A percentile compares a stretch with the other conserved stretches of the same genome.
Conservation (phyloP, 2,329 filamentous ascomycete genomes). For the Akanthomyces muscarius region DNA sequence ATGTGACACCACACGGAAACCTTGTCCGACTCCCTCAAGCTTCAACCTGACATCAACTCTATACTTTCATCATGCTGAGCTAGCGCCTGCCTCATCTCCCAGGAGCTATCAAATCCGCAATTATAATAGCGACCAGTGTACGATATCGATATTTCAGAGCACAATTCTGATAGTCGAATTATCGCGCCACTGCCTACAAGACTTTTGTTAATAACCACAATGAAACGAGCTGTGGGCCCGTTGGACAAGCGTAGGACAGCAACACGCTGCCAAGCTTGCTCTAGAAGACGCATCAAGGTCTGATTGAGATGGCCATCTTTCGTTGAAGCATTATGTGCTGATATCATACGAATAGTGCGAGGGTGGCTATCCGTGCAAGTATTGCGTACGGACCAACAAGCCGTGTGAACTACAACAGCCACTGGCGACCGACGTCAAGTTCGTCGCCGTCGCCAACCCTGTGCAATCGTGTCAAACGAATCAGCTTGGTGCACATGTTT, state of each 20-base stretch:
- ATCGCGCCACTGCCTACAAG: too few species aligned
- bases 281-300: background rate
- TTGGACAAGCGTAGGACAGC: constrained; percentile 26
- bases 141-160: too few species aligned
- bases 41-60: too few species aligned
- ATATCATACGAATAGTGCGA: constrained; percentile 22
- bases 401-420: constrained; percentile 20
- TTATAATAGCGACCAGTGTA: too few species aligned
- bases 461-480: background rate
- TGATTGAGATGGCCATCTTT: background rate
- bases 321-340: background rate
- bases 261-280: background rate
- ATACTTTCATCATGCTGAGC: too few species aligned
- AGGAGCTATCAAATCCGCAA: too few species aligned
- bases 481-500: background rate
- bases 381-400: constrained; percentile 26
- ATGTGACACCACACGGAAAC: too few species aligned
- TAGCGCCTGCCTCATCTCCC: too few species aligned
- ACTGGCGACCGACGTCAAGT: background rate
- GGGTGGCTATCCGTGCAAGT: constrained; percentile 23
- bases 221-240: constrained; percentile 23
- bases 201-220: background rate
- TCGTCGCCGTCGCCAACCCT: constrained; percentile 15
- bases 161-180: too few species aligned
- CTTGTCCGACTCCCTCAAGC: too few species aligned